These are phyloP conservation scores for Paraurostyla sp. DNA, from an alignment of 73 alveolate genomes.

Conservation along the genomic window DNA sequence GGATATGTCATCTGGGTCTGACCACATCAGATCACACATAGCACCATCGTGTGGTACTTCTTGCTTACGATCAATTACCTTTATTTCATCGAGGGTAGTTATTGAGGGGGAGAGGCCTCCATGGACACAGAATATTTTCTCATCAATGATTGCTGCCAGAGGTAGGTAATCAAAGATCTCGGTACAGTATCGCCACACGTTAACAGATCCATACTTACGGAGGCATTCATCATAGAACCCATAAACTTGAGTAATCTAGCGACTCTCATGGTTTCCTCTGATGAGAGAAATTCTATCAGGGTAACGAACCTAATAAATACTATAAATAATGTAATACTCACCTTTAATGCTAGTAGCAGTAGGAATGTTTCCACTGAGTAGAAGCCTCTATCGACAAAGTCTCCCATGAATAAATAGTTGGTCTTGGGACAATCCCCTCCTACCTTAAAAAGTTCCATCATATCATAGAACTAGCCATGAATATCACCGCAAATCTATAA, in stretches of 20 bases:
- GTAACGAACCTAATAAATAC: conserved; percentile 78
- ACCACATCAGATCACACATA: conserved; percentile 96
- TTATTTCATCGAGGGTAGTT: conserved; percentile 91
- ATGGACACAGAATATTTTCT: conserved; percentile 97
- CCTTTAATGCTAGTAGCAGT: conserved; percentile 93
- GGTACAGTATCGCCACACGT: conserved; percentile 99
- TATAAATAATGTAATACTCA: conserved; percentile 64
- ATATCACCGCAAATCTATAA: conserved; percentile 90
- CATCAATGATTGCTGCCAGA: conserved; percentile 97
- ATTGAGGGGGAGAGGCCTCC: conserved; percentile 98
- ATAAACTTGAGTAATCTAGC: conserved; percentile 96
- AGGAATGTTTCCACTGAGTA: conserved; percentile 94
- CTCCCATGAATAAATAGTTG: conserved; percentile 95
- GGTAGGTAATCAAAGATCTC: conserved; percentile 98
- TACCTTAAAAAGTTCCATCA: conserved; percentile 93
- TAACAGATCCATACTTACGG: conserved; percentile 95
- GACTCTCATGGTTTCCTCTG: conserved; percentile 94
- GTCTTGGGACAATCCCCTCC: conserved; percentile 94
- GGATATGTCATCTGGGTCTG: conserved; percentile 92
- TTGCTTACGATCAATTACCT: conserved; percentile 85
- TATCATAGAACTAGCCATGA: conserved; percentile 94
- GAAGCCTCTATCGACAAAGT: conserved; percentile 95
- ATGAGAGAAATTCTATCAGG: conserved; percentile 86
- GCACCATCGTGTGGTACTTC: conserved; percentile 98
- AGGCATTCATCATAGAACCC: conserved; percentile 98